Conservation (phyloP, 768 basidiomycete species). For the Guyanaporus albipodus region DNA sequence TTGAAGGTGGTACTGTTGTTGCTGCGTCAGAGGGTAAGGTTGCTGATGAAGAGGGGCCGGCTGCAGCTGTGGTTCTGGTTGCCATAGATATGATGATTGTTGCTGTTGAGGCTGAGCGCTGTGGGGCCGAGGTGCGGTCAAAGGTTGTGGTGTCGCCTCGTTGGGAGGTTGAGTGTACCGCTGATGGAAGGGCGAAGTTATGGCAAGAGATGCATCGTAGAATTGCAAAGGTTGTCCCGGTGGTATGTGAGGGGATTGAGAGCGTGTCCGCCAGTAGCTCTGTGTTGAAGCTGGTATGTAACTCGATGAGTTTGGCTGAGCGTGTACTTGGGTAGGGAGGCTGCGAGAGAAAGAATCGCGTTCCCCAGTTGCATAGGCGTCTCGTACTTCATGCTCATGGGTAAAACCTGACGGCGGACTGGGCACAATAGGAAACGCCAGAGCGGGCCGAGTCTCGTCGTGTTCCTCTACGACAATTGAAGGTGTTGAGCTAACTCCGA, state of each 20-base stretch:
- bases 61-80: slow-evolving; percentile 10
- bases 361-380: not conserved
- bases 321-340: slow-evolving; percentile 6
- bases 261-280: slow-evolving; percentile 1
- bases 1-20: slow-evolving; percentile 13
- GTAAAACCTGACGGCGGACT: not conserved
- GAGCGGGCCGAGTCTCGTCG: not conserved
- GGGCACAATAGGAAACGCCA: slow-evolving; percentile 7
- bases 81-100: slow-evolving; percentile 7
- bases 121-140: slow-evolving; percentile 4
- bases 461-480: slow-evolving; percentile 18
- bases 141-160: slow-evolving; percentile 8
- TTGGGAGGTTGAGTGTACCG: slow-evolving; percentile 15
- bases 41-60: slow-evolving; percentile 12
- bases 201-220: slow-evolving; percentile 2
- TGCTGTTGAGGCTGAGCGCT: slow-evolving; percentile 16
- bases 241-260: slow-evolving; percentile 10
- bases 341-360: slow-evolving; percentile 2
- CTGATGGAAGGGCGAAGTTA: slow-evolving; percentile 3
- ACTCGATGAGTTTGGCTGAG: slow-evolving; percentile 10
- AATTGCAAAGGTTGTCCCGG: slow-evolving; percentile 15
- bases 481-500: slow-evolving; percentile 6
- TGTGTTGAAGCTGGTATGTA: slow-evolving; percentile 6
- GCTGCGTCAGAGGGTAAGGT: slow-evolving; percentile 2
- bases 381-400: not conserved